Base-by-base conservation (phyloP, 2,329 filamentous ascomycete species). In the Metarhizium brunneum region DNA sequence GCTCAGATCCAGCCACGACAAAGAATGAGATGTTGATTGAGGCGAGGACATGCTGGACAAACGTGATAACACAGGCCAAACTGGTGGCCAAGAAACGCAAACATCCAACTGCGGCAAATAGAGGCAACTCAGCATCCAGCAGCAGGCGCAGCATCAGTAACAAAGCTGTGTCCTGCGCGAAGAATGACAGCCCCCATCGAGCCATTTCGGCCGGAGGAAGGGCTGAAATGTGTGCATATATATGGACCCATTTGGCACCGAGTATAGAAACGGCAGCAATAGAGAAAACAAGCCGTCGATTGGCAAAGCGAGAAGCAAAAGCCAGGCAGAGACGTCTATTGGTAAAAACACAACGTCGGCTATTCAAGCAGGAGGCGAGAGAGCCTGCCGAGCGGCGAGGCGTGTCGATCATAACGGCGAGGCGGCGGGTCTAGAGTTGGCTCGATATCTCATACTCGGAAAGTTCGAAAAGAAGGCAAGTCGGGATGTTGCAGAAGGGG, bases 131-230 rank as follows among this genome's bases (percentile, higher is more conserved):
- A 3, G 35, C 43, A 51, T 66, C 63, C 49, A 71, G 63, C 2
- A 71, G 60, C 2, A 69, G 58, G 6, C 69, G 62, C 45, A 71
- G 62, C 32, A 68, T 25, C 13, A 71, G 57, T 3, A 72, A 60
- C 4, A 71, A 58, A 6, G 64, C 50, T 0, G 67, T 58, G 20
- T 72, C 70, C 43, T 71, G 69, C 4, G 63, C 61, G 54, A 70
- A 70, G 54, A 72, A 72, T 2, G 69, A 69, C 11, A 66, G 63
- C 25, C 65, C 65, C 58, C 67, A 72, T 1, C 61, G 63, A 8
- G 64, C 25, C 54, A 71, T 57, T 36, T 67, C 61, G n/a, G 61
- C 60, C 3, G 61, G 55, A 1, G 67, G 62, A n/a, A 71, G 56
- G 6, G 69, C 66, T 6, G 58, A 59, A 20, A 65, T 57, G 35